Base-by-base conservation (phyloP, 2,329 filamentous ascomycete species). In the Fusarium sublunatum region DNA sequence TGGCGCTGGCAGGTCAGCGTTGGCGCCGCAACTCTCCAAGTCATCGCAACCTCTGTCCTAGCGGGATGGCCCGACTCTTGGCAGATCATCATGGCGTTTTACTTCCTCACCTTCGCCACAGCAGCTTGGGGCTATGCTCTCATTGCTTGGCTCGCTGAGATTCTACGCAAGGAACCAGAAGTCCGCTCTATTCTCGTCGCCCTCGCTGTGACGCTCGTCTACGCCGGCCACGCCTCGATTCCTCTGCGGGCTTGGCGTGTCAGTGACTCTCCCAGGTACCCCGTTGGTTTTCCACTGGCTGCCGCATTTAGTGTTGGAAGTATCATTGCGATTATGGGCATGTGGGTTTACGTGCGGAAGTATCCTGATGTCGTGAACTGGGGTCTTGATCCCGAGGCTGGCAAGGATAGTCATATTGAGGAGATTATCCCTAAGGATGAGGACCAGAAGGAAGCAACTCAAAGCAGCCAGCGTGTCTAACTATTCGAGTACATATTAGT, bases 1-100 rank as follows among this genome's bases (percentile, higher is more conserved):
- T 70, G 74, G 24, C 75, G 84, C 10, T 85, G 82, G 82, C 85
- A 84, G 2, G 76, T 84, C 0, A 81, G 84, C 38, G 69, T 86
- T 7, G 79, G 82, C 43, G 82, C 80, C 2, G 82, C 78, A 1
- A 71, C 77, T 7, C 41, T 77, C 6, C 70, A 75, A 11, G 56
- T 78, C 7, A 53, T 71, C 2, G 75, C 75, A 0, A 76, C 73
- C 0, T 64, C 72, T 2, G 73, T 74, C 13, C 73, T 69, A 0
- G 48, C 64, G 2, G 49, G 61, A 1, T 69, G 67, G 67, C 67
- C 67, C 2, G 38, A 46, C 24, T 70, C 67, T 3, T 67, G 56
- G 48, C 29, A 40, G 3, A 56, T 55, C 0, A 64, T 78, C 55
- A 74, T 78, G 70, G 61, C 67, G 0, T 74, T 74, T 12, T 77